phyloP scores from a whole-genome alignment of 1,284 basidiomycete species.

The Leccinum griseonigrum region DNA sequence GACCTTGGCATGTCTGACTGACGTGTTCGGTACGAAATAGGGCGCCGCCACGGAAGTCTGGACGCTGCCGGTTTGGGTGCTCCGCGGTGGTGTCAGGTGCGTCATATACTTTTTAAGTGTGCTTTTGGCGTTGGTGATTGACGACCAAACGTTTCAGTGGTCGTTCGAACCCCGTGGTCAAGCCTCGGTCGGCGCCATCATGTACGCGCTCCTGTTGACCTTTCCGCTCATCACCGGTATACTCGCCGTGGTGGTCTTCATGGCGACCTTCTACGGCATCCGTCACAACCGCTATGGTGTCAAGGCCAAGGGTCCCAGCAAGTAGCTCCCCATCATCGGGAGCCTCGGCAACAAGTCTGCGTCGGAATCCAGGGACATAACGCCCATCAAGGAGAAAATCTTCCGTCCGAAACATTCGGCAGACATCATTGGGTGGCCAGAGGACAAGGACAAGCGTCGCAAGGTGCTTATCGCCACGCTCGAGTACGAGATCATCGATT shows the following conservation, averaged over 20 bases:
- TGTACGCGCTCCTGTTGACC: slow-evolving; percentile 77
- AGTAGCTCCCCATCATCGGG: slow-evolving; percentile 78
- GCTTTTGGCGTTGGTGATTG: slow-evolving; percentile 60
- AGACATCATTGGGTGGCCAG: slow-evolving; percentile 89
- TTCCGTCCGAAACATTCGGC: slow-evolving; percentile 54
- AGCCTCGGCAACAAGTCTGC: slow-evolving; percentile 63
- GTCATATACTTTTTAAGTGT: slow-evolving; percentile 8
- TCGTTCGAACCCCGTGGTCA: slow-evolving; percentile 77
- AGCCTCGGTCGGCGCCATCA: slow-evolving; percentile 74
- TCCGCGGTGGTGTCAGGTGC: slow-evolving; percentile 87
- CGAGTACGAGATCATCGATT: slow-evolving; percentile 94
- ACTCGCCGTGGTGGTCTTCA: slow-evolving; percentile 82
- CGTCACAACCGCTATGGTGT: slow-evolving; percentile 90
- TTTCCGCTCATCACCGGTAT: slow-evolving; percentile 85
- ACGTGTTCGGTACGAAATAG: no score
- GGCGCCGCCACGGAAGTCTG: no score
- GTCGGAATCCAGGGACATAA: slow-evolving; percentile 56
- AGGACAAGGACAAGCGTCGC: slow-evolving; percentile 83
- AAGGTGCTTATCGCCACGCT: slow-evolving; percentile 89
- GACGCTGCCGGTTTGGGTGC: slow-evolving; percentile 84
- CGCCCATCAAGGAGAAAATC: slow-evolving; percentile 60
- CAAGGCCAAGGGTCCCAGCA: slow-evolving; percentile 61
- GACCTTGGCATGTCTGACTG: no score
- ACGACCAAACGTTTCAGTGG: slow-evolving; percentile 80
- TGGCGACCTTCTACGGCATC: slow-evolving; percentile 95